Conservation (phyloP, 2,329 filamentous ascomycete species). For the Cadophora luteo-olivacea region DNA sequence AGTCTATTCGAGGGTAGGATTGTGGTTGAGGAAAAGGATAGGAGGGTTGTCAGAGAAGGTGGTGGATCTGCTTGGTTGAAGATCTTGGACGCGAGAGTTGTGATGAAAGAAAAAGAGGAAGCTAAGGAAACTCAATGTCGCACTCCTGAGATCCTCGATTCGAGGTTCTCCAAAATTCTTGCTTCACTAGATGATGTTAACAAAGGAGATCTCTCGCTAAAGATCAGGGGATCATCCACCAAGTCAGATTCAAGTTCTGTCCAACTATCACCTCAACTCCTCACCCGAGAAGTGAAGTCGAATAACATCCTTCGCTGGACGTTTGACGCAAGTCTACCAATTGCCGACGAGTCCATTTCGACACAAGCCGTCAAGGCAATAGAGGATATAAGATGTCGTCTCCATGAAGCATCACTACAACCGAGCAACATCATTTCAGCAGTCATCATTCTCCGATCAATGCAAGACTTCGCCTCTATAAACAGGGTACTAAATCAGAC, state of each 20-base stretch:
- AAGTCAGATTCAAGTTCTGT: neutral
- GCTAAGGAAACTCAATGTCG: constrained; percentile 48
- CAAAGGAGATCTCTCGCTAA: neutral
- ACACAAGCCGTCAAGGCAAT: constrained; percentile 58
- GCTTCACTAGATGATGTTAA: constrained; percentile 4
- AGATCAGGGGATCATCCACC: neutral
- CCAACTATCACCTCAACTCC: neutral
- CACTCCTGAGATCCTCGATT: constrained; percentile 72
- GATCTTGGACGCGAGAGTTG: constrained; percentile 60
- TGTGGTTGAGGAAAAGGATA: constrained; percentile 60
- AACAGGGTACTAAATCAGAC: constrained; percentile 58
- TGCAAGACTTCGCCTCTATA: constrained; percentile 78
- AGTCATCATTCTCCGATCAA: constrained; percentile 75
- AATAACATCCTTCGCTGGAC: constrained; percentile 33
- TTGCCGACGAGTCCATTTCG: constrained; percentile 45
- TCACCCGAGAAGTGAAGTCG: neutral
- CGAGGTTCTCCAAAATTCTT: constrained; percentile 54
- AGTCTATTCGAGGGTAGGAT: constrained; percentile 77
- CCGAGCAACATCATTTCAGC: constrained; percentile 58
- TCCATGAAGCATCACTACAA: constrained; percentile 47
- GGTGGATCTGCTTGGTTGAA: constrained; percentile 80
- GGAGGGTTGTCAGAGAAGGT: constrained; percentile 65
- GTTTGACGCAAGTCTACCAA: constrained; percentile 17
- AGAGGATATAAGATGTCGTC: constrained; percentile 50
- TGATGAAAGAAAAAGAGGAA: constrained; percentile 51